Conservation (phyloP, 2,329 filamentous ascomycete genomes). For the Paecilomyces formosus region DNA sequence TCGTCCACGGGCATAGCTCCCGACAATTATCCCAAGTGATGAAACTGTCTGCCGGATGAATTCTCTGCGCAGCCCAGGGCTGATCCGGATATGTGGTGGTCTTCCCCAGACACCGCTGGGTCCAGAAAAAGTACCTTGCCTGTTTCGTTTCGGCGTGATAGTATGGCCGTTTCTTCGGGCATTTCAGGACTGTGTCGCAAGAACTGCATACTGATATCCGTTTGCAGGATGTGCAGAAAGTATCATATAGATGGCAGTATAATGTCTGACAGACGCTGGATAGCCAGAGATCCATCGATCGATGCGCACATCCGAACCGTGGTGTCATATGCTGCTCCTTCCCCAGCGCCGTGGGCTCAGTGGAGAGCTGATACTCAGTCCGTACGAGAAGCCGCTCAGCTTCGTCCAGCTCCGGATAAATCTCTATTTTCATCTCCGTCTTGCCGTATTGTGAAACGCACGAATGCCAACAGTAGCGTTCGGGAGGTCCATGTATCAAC, state of each 20-base stretch:
- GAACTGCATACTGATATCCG: slow-evolving; percentile 29
- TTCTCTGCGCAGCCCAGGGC: slow-evolving; percentile 27
- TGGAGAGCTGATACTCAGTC: slow-evolving; percentile 31
- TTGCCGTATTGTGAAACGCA: slow-evolving; percentile 27
- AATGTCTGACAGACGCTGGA: slow-evolving; percentile 30
- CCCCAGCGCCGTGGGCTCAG: slow-evolving; percentile 24
- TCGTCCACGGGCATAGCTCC: slow-evolving; percentile 32
- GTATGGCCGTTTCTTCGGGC: slow-evolving; percentile 25
- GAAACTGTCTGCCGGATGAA: slow-evolving; percentile 27
- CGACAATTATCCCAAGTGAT: slow-evolving; percentile 29
- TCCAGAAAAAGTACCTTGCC: slow-evolving; percentile 29
- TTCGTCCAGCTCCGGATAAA: slow-evolving; percentile 27
- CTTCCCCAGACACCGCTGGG: slow-evolving; percentile 25
- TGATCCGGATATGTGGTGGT: slow-evolving; percentile 18
- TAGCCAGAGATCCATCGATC: slow-evolving; percentile 33
- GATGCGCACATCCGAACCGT: slow-evolving; percentile 33
- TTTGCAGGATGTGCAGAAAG: slow-evolving; percentile 25
- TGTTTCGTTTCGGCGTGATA: slow-evolving; percentile 15
- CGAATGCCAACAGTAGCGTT: slow-evolving; percentile 31
- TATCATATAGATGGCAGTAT: slow-evolving; percentile 26
- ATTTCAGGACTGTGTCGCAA: slow-evolving; percentile 26
- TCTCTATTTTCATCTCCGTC: slow-evolving; percentile 25
- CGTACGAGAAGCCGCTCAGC: slow-evolving; percentile 23
- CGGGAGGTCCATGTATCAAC: slow-evolving; percentile 19
- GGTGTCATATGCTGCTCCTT: slow-evolving; percentile 31